Base-by-base conservation (phyloP, 441 rosid genomes). In the Viola pubescens region DNA sequence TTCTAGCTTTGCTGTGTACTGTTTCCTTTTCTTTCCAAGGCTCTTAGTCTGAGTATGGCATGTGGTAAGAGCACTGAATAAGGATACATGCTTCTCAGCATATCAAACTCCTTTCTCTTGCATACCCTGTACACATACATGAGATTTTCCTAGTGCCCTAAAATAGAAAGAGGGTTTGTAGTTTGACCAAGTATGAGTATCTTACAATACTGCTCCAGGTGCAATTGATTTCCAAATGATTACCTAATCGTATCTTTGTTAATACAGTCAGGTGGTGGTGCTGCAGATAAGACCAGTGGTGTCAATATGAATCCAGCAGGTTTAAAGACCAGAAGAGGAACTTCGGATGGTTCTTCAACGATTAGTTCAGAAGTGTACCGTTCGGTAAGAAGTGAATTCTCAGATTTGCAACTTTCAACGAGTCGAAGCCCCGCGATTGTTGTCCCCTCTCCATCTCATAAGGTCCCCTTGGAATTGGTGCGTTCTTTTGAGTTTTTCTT, bases 311-410 rank as follows among this genome's bases (percentile, higher is more conserved):
- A 70, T 56, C 64, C 71, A 26, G 65, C 67, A 39, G 63, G 51
- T 63, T 64, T 58, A 46, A 69, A 71, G 60, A 60, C 64, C 34
- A 71, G 69, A 61, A 81, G 65, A 56, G 67, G 70, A 63, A 58
- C 55, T 58, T 40, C 69, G n/a, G 70, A 75, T 42, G 26, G 44
- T 10, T 69, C 81, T 42, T 11, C 37, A 58, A 37, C 73, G 16
- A 72, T 80, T 1, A 77, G 71, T 9, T 74, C 79, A 40, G 86
- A 79, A 41, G 42, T 68, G 19, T 77, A 62, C 44, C 60, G 65
- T 34, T 74, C 86, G 3, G 63, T 66, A 37, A 75, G 71, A 67
- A 77, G 80, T 9, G 82, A 76, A 50, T 64, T 51, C 58, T 77
- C 79, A n/a, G 79, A 76, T 53, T 11, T 49, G 49, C 80, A 75